phyloP scores from a whole-genome alignment of 441 rosid genomes.

The Brassica balearica region DNA sequence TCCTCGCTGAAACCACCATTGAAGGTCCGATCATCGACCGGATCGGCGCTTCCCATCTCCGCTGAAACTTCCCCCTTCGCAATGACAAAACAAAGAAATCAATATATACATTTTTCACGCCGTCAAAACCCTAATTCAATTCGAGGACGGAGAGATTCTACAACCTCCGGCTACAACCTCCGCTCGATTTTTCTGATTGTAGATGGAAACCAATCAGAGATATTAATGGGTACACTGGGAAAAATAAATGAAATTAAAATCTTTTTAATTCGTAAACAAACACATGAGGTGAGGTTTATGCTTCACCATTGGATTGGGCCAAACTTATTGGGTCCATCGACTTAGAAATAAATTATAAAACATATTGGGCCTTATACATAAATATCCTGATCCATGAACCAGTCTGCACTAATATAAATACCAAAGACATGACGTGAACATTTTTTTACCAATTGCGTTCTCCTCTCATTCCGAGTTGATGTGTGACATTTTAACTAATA shows the following conservation, averaged over 20 bases:
- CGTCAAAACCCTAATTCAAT: conserved; percentile 29
- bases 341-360: neutral
- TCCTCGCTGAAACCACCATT: conserved; percentile 67
- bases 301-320: conserved; percentile 32
- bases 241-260: neutral
- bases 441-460: neutral
- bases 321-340: conserved; percentile 2
- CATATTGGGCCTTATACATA: neutral
- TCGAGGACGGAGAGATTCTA: conserved; percentile 17
- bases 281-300: neutral
- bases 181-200: conserved; percentile 15
- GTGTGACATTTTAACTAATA: conserved; percentile 17
- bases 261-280: neutral
- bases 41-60: conserved; percentile 66
- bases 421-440: neutral
- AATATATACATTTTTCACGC: neutral
- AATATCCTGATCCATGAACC: neutral
- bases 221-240: neutral
- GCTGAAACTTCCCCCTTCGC: conserved; percentile 21
- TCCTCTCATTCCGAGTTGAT: neutral
- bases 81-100: conserved; percentile 29
- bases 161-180: neutral
- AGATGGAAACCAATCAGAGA: neutral
- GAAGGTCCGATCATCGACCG: conserved; percentile 77
- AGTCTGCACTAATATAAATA: neutral